A percentile compares a stretch with the other conserved stretches of the same genome.
phyloP scores from a whole-genome alignment of 2,329 filamentous ascomycete species.

The Verticillium nonalfalfae region DNA sequence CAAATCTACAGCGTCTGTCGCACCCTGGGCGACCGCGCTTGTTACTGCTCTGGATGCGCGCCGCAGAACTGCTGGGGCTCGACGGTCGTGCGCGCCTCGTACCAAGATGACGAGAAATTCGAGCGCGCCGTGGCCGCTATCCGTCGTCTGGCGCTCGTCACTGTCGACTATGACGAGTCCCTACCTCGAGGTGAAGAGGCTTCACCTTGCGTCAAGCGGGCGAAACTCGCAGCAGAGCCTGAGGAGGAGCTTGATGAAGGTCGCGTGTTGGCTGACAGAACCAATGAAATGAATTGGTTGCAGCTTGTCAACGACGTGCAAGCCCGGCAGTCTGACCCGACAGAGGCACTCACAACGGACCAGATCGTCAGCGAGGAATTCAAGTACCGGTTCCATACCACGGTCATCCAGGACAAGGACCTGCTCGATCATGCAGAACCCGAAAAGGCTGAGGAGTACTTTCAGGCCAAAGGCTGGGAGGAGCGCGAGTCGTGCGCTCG shows the following conservation, averaged over 20 bases:
- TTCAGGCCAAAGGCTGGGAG: background rate
- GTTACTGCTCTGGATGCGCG: background rate
- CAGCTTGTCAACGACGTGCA: background rate
- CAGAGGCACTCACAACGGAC: conserved; percentile 1
- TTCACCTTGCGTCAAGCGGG: background rate
- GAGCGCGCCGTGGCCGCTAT: conserved; percentile 2
- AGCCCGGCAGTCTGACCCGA: background rate
- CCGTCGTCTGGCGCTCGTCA: conserved; percentile 2
- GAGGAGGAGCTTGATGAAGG: background rate
- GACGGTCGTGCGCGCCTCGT: conserved; percentile 6
- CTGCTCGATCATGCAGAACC: conserved; percentile 1
- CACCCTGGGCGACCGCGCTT: background rate
- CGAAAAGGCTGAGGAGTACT: conserved; percentile 2
- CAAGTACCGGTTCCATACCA: conserved; percentile 1
- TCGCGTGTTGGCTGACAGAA: background rate
- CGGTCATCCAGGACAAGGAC: conserved; percentile 2
- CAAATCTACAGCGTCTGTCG: background rate
- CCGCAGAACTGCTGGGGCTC: conserved; percentile 5
- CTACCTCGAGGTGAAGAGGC: background rate
- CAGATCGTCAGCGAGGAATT: conserved; percentile 5
- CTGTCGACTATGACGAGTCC: background rate
- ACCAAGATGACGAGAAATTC: conserved; percentile 3
- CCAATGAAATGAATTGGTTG: background rate
- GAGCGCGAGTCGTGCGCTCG: conserved; percentile 1
- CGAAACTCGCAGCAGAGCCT: background rate